Percentiles rank a stretch among this genome's conserved stretches.
Evolutionary conservation across 805 yeast species (phyloP).

Genomic region (Candida dajiaensis): DNA sequence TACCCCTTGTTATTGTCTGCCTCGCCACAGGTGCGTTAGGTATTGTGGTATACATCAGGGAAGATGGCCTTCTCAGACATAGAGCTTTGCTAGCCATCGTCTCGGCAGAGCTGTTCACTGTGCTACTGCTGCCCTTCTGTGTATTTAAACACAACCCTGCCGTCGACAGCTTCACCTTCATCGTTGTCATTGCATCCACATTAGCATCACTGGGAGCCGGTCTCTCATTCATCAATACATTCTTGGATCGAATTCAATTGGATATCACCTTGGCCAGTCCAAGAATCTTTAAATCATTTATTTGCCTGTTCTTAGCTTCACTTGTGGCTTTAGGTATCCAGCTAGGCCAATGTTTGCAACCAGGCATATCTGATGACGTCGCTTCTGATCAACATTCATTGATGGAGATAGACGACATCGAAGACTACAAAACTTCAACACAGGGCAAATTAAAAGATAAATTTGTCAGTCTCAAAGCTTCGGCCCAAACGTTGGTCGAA

Average conservation of each 20-base stretch:
- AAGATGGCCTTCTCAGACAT: not conserved
- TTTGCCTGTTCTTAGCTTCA: conserved; percentile 6
- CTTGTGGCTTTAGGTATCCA: conserved; percentile 5
- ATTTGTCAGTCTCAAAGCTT: conserved; percentile 19
- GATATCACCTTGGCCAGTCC: not conserved
- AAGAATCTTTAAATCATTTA: conserved; percentile 7
- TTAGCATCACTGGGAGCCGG: conserved; percentile 21
- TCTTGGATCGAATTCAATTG: not conserved
- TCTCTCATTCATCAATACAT: conserved; percentile 11
- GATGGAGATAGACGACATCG: not conserved
- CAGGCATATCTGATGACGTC: not conserved
- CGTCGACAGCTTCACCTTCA: not conserved
- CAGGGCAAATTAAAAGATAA: not conserved
- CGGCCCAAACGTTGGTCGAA: conserved; percentile 25
- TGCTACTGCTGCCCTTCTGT: conserved; percentile 6
- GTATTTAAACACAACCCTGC: not conserved
- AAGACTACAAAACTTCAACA: not conserved
- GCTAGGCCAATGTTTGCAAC: conserved; percentile 2
- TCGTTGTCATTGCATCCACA: not conserved
- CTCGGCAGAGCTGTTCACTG: conserved; percentile 3
- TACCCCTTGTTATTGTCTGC: conserved; percentile 1
- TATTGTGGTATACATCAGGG: conserved; percentile 3
- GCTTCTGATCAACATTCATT: not conserved
- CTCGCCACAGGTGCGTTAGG: conserved; percentile 14
- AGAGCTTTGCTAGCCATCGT: conserved; percentile 3